A percentile compares a stretch with the other conserved stretches of the same genome.
Evolutionary conservation across 768 basidiomycete species (phyloP).

Genomic region (Psilocybe tampanensis): DNA sequence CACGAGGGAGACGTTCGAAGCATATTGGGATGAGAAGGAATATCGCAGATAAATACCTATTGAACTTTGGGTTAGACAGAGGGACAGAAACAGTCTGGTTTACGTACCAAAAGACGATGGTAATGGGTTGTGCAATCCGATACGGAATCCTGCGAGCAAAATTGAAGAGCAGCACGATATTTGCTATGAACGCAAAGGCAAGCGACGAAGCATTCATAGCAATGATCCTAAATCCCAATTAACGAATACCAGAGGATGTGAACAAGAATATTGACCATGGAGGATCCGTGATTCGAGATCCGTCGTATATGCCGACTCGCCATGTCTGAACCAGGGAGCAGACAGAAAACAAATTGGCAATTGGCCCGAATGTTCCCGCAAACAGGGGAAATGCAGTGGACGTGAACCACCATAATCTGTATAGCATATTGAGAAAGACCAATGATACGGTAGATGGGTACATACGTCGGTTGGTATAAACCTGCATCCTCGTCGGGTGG

Average conservation of each 20-base stretch:
- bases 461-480: slow-evolving; percentile 24
- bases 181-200: slow-evolving; percentile 34
- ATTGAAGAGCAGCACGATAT: slow-evolving; percentile 37
- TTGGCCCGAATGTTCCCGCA: slow-evolving; percentile 42
- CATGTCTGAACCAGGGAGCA: slow-evolving; percentile 39
- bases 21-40: slow-evolving; percentile 37
- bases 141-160: slow-evolving; percentile 40
- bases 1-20: slow-evolving; percentile 20
- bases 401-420: slow-evolving; percentile 43
- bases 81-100: neutral
- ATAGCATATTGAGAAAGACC: neutral
- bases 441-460: neutral
- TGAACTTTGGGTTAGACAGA: neutral
- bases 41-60: slow-evolving; percentile 39
- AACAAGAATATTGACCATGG: slow-evolving; percentile 29
- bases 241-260: neutral
- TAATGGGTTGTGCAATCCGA: slow-evolving; percentile 35
- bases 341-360: slow-evolving; percentile 41
- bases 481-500: slow-evolving; percentile 21
- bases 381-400: slow-evolving; percentile 43
- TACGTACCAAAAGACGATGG: slow-evolving; percentile 39
- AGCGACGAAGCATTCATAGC: slow-evolving; percentile 35
- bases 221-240: slow-evolving; percentile 27
- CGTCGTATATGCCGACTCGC: slow-evolving; percentile 25
- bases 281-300: slow-evolving; percentile 29